Evolutionary conservation across 176 grass and related monocot species (phyloP), one percentile per base, ranked within the genome.

Genomic region (Typha latifolia): DNA sequence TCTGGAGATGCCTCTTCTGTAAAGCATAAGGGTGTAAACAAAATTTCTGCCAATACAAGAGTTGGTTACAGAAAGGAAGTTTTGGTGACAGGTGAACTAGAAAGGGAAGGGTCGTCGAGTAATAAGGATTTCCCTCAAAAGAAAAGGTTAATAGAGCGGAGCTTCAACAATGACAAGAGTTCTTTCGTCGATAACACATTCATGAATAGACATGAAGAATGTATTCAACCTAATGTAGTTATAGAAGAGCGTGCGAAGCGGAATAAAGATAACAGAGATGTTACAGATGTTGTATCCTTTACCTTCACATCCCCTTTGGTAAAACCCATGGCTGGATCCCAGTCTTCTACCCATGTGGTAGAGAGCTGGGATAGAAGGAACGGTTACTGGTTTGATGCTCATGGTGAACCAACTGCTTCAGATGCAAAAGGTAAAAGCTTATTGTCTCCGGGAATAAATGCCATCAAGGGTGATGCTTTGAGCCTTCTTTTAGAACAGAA

Each of bases 41-140:
- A 87, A 79, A 4, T 72, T 32, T 87, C 73, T 7, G 73, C 19
- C 21, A 67, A 50, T 34, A 43, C 72, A 14, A 95, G 84, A 84
- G 50, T 53, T 68, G 78, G 78, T 56, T 81, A 71, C 8, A 85
- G 70, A 64, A 87, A 87, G 51, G 73, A 80, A 63, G 61, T 74
- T 34, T 34, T 90, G 34, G 80, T 81, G 68, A 79, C 57, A 66
- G 70, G 67, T 65, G 84, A 43, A 43, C 9, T 10, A 43, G 37
- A 77, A 57, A 71, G 66, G 74, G 84, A 96, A 72, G 77, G 75
- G 49, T 82, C 76, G 8, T 76, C 88, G 63, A 87, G 68, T 53
- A 90, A 87, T 48, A 96, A 90, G 32, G 84, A 90, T 62, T 96
- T 90, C 24, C 87, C 87, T 27, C 84, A 90, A 64, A 96, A 96